These are phyloP conservation scores for Vickermania ingenoplastis DNA, from an alignment of 208 protist species.

Conservation along the genomic window DNA sequence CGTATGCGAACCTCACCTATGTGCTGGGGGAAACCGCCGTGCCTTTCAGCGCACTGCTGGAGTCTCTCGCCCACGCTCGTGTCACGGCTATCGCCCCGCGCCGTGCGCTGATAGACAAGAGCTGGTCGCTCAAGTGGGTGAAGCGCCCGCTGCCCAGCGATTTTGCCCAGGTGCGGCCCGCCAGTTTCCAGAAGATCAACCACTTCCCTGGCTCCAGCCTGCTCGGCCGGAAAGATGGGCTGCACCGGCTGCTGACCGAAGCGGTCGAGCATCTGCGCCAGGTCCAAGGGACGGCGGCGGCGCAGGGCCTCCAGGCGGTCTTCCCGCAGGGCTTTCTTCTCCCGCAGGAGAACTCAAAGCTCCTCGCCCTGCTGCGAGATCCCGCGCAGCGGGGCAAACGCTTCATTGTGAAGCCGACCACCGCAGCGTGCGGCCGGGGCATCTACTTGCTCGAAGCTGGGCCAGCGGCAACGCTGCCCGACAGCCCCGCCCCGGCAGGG, in stretches of 20 bases:
- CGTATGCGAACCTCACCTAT: conserved; percentile 29
- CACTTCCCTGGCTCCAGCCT: conserved; percentile 83
- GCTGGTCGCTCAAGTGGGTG: conserved; percentile 56
- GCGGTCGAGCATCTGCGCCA: conserved; percentile 16
- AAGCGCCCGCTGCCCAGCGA: conserved; percentile 51
- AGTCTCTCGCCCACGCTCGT: conserved; percentile 28
- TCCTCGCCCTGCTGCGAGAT: conserved; percentile 14
- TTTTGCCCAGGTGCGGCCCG: conserved; percentile 14
- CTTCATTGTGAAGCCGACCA: conserved; percentile 78
- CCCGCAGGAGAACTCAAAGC: conserved; percentile 31
- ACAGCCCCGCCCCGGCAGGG: background rate
- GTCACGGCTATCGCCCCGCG: conserved; percentile 25
- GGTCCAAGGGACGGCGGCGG: background rate
- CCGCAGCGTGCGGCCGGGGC: conserved; percentile 46
- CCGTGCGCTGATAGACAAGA: conserved; percentile 20
- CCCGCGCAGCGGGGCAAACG: conserved; percentile 14
- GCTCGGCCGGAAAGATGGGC: conserved; percentile 72
- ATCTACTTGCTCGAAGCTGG: conserved; percentile 44
- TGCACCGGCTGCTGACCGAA: conserved; percentile 41
- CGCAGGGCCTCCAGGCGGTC: conserved; percentile 7
- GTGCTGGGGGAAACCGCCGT: conserved; percentile 26
- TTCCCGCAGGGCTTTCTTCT: conserved; percentile 44
- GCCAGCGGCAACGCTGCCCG: background rate
- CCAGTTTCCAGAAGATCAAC: conserved; percentile 68
- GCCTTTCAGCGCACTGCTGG: conserved; percentile 51